Evolutionary conservation across 805 yeast species (phyloP), one percentile per base, ranked within the genome.

Genomic region (Candida montana): DNA sequence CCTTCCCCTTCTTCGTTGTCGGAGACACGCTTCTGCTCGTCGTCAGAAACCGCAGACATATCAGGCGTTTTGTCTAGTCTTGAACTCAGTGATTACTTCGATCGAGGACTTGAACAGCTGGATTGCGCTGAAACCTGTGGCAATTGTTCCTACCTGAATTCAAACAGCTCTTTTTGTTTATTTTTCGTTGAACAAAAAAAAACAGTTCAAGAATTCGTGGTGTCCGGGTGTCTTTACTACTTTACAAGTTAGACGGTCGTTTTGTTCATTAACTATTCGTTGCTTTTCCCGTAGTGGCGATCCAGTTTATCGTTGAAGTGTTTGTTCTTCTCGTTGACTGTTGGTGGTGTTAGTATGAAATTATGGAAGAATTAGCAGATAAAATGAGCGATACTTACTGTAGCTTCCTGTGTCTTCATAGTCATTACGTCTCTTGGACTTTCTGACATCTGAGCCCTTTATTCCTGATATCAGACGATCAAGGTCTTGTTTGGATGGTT

Each of bases 221-320:
- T 38, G 36, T 38, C 13, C 23, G 41, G 41, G 19, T 38, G 41
- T 21, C 17, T n/a, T n/a, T n/a, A n/a, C n/a, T n/a, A n/a, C n/a
- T n/a, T n/a, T n/a, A n/a, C n/a, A n/a, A n/a, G n/a, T n/a, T n/a
- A n/a, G n/a, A n/a, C n/a, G n/a, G n/a, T n/a, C n/a, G n/a, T n/a
- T n/a, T n/a, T n/a, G n/a, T n/a, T n/a, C n/a, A n/a, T n/a, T 35
- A 63, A n/a, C 20, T 38, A 27, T 9, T 38, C 35, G 28, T 26
- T 26, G 17, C 24, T 64, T 42, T 67, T 64, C 45, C 70, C 72
- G 50, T 77, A 79, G 47, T 77, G 77, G 26, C 89, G 65, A 34
- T 74, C 60, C 48, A 85, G 63, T 53, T 85, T 84, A 55, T 73
- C 75, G 61, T 84, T 85, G 61, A 84, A 85, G 50, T 81, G 81